Percentiles rank a stretch among this genome's conserved stretches.
Conservation (phyloP, 371 early-diverging fungal species). For the Rhizopus arrhizus region DNA sequence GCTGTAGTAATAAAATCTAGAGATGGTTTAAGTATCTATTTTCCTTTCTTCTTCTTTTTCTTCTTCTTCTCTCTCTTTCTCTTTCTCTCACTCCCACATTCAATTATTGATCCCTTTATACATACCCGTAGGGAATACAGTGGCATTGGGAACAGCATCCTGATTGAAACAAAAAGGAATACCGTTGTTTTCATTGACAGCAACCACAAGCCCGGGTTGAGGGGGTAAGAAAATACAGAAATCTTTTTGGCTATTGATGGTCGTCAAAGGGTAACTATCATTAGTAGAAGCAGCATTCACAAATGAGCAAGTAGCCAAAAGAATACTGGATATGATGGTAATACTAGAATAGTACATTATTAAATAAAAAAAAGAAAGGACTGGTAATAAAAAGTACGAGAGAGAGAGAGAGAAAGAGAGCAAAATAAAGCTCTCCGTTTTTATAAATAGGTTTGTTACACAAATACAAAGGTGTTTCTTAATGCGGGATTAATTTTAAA, state of each 20-base stretch:
- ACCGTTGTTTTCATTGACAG: constrained; percentile 54
- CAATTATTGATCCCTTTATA: neutral
- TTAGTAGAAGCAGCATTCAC: constrained; percentile 10
- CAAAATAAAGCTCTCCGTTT: neutral
- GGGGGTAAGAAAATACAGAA: constrained; percentile 67
- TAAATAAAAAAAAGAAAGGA: too few relatives aligned
- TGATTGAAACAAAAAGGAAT: constrained; percentile 57
- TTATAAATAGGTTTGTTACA: neutral
- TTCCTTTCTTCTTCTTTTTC: too few relatives aligned
- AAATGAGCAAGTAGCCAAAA: constrained; percentile 14
- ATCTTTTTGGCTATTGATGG: constrained; percentile 32
- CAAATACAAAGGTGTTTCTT: neutral
- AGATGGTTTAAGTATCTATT: neutral
- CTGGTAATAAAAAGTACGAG: neutral
- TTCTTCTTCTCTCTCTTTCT: too few relatives aligned
- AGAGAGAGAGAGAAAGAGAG: neutral
- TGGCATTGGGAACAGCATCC: constrained; percentile 43
- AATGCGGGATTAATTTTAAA: neutral
- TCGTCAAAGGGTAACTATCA: constrained; percentile 17
- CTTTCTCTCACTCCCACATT: too few relatives aligned
- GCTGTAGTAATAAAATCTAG: constrained; percentile 51
- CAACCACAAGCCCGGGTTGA: constrained; percentile 56
- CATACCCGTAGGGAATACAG: constrained; percentile 50
- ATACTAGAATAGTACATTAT: neutral
- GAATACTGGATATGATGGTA: constrained; percentile 7